phyloP scores from a whole-genome alignment of 768 basidiomycete genomes.

The Cantharellus anzutake region DNA sequence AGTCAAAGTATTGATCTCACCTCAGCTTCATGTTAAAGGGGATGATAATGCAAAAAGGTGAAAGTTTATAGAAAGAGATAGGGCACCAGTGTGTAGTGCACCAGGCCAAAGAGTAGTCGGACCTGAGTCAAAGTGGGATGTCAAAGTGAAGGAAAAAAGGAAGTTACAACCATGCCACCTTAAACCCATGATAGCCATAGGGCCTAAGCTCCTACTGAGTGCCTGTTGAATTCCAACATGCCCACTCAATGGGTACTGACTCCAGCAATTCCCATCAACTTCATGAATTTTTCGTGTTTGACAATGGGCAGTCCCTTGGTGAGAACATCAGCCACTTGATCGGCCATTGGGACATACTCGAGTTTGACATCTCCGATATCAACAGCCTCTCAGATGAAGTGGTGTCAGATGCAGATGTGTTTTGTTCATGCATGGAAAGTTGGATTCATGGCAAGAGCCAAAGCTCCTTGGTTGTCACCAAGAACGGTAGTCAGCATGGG shows the following conservation, averaged over 20 bases:
- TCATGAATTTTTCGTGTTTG: background rate
- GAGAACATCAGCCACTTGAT: constrained; percentile 12
- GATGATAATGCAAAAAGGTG: too few species aligned
- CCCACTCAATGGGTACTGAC: constrained; percentile 2
- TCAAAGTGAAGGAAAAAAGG: too few species aligned
- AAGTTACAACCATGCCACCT: too few species aligned
- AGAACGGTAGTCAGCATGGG: background rate
- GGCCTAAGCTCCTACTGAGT: too few species aligned
- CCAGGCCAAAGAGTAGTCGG: too few species aligned
- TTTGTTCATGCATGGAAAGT: constrained; percentile 13
- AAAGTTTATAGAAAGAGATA: too few species aligned
- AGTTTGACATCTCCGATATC: constrained; percentile 8
- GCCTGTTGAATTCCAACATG: background rate
- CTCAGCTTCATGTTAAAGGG: too few species aligned
- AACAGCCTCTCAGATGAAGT: constrained; percentile 13
- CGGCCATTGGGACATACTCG: constrained; percentile 11
- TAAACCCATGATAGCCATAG: too few species aligned
- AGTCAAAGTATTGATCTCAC: too few species aligned
- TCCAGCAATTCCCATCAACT: constrained; percentile 1
- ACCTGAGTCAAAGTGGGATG: too few species aligned
- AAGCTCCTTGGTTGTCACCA: constrained; percentile 14
- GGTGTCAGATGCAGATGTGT: constrained; percentile 16
- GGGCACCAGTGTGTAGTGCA: too few species aligned
- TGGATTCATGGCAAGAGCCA: constrained; percentile 10
- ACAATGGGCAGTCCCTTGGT: constrained; percentile 6